Evolutionary conservation across 139 green algal genomes (phyloP), one percentile per base, ranked within the genome.

Genomic region (Chara braunii): DNA sequence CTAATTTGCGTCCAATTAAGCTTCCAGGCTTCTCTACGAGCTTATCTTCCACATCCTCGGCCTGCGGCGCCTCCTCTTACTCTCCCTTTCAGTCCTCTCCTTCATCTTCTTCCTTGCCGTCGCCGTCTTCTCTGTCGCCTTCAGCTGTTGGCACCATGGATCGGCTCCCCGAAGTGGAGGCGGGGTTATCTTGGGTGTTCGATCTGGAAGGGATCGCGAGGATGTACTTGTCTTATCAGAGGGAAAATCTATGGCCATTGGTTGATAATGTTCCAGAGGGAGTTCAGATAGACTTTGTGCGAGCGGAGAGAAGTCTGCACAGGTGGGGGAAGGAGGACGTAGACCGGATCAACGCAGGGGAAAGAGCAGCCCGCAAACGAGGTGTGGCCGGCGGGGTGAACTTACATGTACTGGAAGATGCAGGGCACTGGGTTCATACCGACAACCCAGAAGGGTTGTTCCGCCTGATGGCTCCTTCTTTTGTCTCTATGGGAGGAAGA

Each of bases 151-250:
- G n/a, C n/a, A n/a, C n/a, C n/a, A n/a, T n/a, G n/a, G n/a, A n/a
- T n/a, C n/a, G n/a, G n/a, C n/a, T n/a, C n/a, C n/a, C n/a, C n/a
- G n/a, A n/a, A n/a, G n/a, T n/a, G n/a, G n/a, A n/a, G n/a, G n/a
- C n/a, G 31, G 56, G 22, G 68, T 88, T 28, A 40, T 33, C 11
- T 11, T 97, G 91, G 91, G 69, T 31, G 0, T 94, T 97, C 60
- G 85, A 97, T 78, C 75, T 97, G 28, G 51, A 80, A 1, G 87
- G 90, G 51, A 92, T 96, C 26, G 43, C 62, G 8, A 63, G 89
- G 22, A 89, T 96, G 88, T 95, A 91, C 75, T 75, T 77, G 22
- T 89, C 81, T 0, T 97, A 97, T 48, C 84, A 94, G 74, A 30
- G 35, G 2, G 80, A 62, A 3, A 56, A 74, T 43, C 59, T 95